Evolutionary conservation across 768 basidiomycete genomes (phyloP), one percentile per base, ranked within the genome.

Genomic region (Asterophora parasitica): DNA sequence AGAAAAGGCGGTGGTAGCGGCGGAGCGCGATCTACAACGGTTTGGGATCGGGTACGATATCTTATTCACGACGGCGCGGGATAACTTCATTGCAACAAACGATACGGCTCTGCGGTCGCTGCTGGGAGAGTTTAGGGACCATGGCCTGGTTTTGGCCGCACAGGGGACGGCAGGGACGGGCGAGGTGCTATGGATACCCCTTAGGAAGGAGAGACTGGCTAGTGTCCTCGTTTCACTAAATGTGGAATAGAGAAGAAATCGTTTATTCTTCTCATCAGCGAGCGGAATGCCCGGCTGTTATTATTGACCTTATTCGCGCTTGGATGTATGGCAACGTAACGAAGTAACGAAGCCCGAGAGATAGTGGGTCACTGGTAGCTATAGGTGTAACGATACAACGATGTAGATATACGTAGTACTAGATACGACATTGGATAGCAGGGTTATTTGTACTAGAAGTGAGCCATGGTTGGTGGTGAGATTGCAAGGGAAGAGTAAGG

Each of bases 121-220:
- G 28, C 68, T 98, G 43, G 83, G 83, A 10, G 96, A 98, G 65
- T 98, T 94, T 65, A 78, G 80, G 57, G 96, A 98, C 64, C 96
- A 99, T 55, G 82, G 81, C 2, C 62, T 97, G 60, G 81, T 97
- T n/a, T 71, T 90, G 33, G 64, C 69, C 26, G 65, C 71, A 7
- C 70, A 70, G 56, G 62, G 71, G 48, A 66, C 68, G 33, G 57
- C 75, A 6, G 69, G 70, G 51, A 63, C 74, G 28, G 73, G 75
- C 45, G 82, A 91, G 65, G 74, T 81, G 59, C 67, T 93, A 35
- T 96, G 92, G 92, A 89, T 96, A 56, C 89, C 91, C 1, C 58
- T 97, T 57, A 74, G 87, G 52, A 85, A 83, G 64, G 90, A 92
- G 59, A 75, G 85, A 55, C 61, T 94, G 53, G 63, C 62, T 13